These are phyloP conservation scores for Trichoderma orchidacearum DNA, from an alignment of 495 filamentous ascomycete genomes.

Conservation along the genomic window DNA sequence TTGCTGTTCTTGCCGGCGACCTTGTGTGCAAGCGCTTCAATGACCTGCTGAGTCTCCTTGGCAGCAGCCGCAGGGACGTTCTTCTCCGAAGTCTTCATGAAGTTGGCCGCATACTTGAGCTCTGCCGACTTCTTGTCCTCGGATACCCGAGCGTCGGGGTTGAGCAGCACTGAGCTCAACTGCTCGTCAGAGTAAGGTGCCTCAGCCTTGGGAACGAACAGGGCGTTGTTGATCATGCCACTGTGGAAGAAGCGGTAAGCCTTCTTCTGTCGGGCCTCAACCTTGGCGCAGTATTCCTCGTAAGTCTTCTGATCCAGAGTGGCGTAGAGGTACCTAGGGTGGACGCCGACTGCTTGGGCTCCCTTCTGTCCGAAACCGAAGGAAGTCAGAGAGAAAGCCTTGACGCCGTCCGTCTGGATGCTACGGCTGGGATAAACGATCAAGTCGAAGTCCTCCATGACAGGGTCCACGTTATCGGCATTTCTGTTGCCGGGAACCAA, in stretches of 20 bases:
- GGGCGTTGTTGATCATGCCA: constrained; percentile 87
- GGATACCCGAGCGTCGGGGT: constrained; percentile 81
- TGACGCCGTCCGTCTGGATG: constrained; percentile 96
- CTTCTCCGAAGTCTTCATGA: constrained; percentile 42
- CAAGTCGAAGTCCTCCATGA: constrained; percentile 94
- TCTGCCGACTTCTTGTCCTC: constrained; percentile 70
- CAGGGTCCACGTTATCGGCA: constrained; percentile 91
- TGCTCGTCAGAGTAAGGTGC: constrained; percentile 83
- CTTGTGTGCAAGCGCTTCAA: constrained; percentile 64
- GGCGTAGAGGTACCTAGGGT: constrained; percentile 90
- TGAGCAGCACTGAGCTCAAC: constrained; percentile 75
- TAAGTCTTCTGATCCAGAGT: constrained; percentile 81
- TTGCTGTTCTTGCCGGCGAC: constrained; percentile 59
- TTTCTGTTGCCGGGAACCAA: constrained; percentile 95
- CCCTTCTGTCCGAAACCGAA: constrained; percentile 99
- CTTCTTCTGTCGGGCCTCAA: constrained; percentile 88
- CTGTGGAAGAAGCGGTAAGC: constrained; percentile 98
- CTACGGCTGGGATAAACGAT: constrained; percentile 91
- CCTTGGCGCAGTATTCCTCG: constrained; percentile 70
- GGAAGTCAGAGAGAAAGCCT: constrained; percentile 95
- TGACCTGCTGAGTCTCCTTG: constrained; percentile 57
- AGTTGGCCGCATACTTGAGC: constrained; percentile 55
- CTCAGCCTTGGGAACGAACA: constrained; percentile 90
- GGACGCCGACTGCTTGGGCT: constrained; percentile 91
- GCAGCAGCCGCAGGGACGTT: constrained; percentile 14